Evolutionary conservation across 1,139 yeast genomes (phyloP), one percentile per base, ranked within the genome.

Genomic region (Blastobotrys illinoisensis): DNA sequence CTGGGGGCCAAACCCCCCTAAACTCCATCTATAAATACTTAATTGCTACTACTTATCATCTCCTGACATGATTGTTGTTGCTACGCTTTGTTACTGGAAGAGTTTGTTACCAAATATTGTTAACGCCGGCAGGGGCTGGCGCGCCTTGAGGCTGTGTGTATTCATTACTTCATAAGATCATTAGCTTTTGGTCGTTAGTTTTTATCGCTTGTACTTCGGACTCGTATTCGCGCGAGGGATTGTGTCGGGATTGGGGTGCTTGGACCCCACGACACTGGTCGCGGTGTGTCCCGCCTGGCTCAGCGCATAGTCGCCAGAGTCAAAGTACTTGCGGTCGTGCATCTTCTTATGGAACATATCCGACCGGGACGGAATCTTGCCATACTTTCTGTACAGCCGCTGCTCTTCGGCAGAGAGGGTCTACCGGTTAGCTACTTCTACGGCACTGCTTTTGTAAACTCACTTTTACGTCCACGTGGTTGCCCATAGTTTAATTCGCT

Each of bases 301-400:
- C 81, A 93, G 81, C 23, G 98, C 98, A 69, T 95, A 93, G 72
- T 93, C 99, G 20, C 99, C 99, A 58, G 96, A 88, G 66, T 93
- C 99, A 67, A 93, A 95, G 72, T 86, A 93, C 73, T 90, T 90
- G 65, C 97, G 83, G 64, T 93, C 98, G 69, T 69, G 71, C 44
- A 74, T 67, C 70, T 88, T 89, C 61, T 86, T 82, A 55, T 88
- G 80, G 58, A 93, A 79, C 44, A 93, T 77, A 61, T 91, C 97
- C 57, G 87, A 87, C 54, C 86, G 85, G 44, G 93, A 81, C 47
- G 99, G 99, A 56, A 93, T 75, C 68, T 85, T 87, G 36, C 98
- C 98, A 69, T 91, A 91, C 76, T 90, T 74, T 65, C 82, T 85
- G 73, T 84, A 85, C 43, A 91, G 63, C 48, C 72, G 64, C 54